Evolutionary conservation across 148 eudicot genomes (phyloP), one percentile per base, ranked within the genome.

Genomic region (Fagopyrum esculentum): DNA sequence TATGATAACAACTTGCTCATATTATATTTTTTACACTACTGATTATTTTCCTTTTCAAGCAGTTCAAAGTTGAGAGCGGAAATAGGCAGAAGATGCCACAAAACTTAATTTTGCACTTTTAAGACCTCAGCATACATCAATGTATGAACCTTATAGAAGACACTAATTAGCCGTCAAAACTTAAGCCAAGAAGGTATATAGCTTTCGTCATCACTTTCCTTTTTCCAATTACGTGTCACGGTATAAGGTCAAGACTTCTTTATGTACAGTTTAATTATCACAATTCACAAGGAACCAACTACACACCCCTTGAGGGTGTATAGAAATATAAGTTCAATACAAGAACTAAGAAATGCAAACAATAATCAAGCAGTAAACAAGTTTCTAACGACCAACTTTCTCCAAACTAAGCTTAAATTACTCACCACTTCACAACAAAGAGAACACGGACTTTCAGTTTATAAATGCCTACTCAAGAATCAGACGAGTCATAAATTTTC

Each of bases 291-390:
- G 57, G 6, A 13, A 52, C 17, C 57, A 52, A 52, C 57, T 52
- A 52, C 57, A 52, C 57, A 7, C 63, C 40, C 40, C 40, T 57
- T 57, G 63, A 57, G 63, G 3, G 19, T 57, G 30, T n/a, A 56
- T 16, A 4, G 2, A 6, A 16, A 4, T 17, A 56, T n/a, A 16
- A n/a, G 61, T n/a, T 35, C 70, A 35, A 1, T 64, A 4, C 30
- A 40, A 64, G 70, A 64, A 64, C 69, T 22, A 63, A 30, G 69
- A 66, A 35, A 4, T 29, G 16, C 69, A 63, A 66, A 35, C 71
- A 66, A 9, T 40, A 61, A 61, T 22, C 30, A 57, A 57, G 64
- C 2, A 17, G 64, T 22, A 57, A 35, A 35, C 19, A 57, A 57
- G 30, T 57, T 57, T 6, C 3, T 57, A 3, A 49, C 22, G 10